phyloP scores from a whole-genome alignment of 2,329 filamentous ascomycete species.

The Alternaria triticimaculans region DNA sequence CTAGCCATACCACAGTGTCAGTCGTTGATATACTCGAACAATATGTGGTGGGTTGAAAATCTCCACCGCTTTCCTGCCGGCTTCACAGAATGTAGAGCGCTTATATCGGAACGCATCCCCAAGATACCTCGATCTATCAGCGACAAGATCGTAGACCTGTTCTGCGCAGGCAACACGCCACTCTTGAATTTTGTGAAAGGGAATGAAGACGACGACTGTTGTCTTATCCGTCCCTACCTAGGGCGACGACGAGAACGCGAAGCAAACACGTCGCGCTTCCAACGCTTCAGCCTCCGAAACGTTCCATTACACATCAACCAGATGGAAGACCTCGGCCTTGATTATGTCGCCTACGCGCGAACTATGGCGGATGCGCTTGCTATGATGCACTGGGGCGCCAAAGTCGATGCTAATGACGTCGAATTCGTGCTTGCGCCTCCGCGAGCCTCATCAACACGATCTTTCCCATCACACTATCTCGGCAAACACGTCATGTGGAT shows the following conservation, averaged over 20 bases:
- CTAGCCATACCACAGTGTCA: slow-evolving; percentile 20
- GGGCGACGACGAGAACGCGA: slow-evolving; percentile 41
- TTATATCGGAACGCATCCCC: slow-evolving; percentile 18
- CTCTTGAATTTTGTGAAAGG: slow-evolving; percentile 16
- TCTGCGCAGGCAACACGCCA: slow-evolving; percentile 13
- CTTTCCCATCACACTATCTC: slow-evolving; percentile 13
- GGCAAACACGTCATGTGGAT: slow-evolving; percentile 36
- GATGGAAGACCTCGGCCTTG: slow-evolving; percentile 53
- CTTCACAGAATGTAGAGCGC: slow-evolving; percentile 16
- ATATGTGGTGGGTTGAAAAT: slow-evolving; percentile 9
- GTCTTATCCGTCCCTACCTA: slow-evolving; percentile 59
- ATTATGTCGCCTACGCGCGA: slow-evolving; percentile 46
- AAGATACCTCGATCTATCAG: slow-evolving; percentile 14
- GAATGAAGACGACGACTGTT: slow-evolving; percentile 49
- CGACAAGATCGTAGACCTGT: slow-evolving; percentile 21
- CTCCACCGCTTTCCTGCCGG: slow-evolving; percentile 15
- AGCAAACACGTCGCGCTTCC: slow-evolving; percentile 20
- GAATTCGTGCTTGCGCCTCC: slow-evolving; percentile 60
- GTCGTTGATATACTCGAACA: slow-evolving; percentile 13
- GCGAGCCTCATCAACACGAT: background rate
- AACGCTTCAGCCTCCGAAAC: slow-evolving; percentile 51
- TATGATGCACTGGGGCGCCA: slow-evolving; percentile 57
- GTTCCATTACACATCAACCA: slow-evolving; percentile 59
- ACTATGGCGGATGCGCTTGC: slow-evolving; percentile 61
- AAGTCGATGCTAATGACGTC: slow-evolving; percentile 61